phyloP scores from a whole-genome alignment of 2,329 filamentous ascomycete species.

The Sclerotinia minor region DNA sequence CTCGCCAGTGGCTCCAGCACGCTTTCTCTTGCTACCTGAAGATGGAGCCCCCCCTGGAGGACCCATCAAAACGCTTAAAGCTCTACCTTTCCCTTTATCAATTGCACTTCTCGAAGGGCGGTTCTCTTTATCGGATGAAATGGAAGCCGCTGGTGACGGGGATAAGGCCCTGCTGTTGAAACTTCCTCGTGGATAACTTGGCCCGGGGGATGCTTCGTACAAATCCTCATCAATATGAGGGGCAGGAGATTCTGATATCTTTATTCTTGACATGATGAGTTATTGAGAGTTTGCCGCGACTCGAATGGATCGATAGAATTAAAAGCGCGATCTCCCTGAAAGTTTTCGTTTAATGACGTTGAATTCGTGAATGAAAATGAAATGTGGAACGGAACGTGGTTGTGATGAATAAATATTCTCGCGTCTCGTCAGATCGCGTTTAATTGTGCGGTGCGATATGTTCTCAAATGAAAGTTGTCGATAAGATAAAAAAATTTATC shows the following conservation, averaged over 20 bases:
- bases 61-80: conserved; percentile 41
- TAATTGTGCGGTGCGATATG: background rate
- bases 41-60: conserved; percentile 32
- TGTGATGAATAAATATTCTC: background rate
- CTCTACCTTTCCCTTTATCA: conserved; percentile 48
- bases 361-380: background rate
- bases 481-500: conserved; percentile 3
- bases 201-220: conserved; percentile 40
- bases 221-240: conserved; percentile 37
- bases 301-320: background rate
- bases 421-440: conserved; percentile 11
- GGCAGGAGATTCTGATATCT: conserved; percentile 37
- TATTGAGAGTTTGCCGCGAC: background rate
- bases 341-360: background rate
- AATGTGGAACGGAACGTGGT: background rate
- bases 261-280: conserved; percentile 33
- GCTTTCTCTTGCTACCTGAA: conserved; percentile 35
- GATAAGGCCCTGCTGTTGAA: conserved; percentile 34
- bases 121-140: conserved; percentile 54
- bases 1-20: conserved; percentile 31
- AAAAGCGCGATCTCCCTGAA: background rate
- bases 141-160: conserved; percentile 40
- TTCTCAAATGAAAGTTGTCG: conserved; percentile 3
- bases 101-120: conserved; percentile 34
- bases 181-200: conserved; percentile 28